Evolutionary conservation across 805 yeast species (phyloP).

Genomic region (Candida sonorensis): DNA sequence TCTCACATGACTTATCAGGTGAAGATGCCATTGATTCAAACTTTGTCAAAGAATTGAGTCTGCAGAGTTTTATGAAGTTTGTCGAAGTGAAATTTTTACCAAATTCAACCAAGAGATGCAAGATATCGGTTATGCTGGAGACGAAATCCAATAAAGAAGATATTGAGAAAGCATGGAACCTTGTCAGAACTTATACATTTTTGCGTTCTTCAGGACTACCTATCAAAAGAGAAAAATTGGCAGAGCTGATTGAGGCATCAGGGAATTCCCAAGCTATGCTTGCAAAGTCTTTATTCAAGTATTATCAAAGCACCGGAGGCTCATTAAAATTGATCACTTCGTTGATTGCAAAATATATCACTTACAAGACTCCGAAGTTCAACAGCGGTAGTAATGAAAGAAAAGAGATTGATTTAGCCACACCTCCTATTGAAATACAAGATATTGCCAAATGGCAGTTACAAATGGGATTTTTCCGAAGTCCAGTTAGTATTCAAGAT

Average conservation of each 20-base stretch:
- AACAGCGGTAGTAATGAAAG: too few relatives aligned
- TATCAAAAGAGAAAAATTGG: conserved; percentile 33
- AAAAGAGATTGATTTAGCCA: too few relatives aligned
- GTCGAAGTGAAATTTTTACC: conserved; percentile 30
- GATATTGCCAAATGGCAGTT: conserved; percentile 18
- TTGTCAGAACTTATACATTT: conserved; percentile 36
- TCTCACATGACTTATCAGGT: conserved; percentile 25
- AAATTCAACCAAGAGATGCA: conserved; percentile 30
- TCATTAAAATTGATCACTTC: conserved; percentile 18
- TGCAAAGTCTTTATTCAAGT: conserved; percentile 34
- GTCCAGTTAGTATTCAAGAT: conserved; percentile 1
- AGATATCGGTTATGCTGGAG: conserved; percentile 35
- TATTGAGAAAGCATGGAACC: conserved; percentile 27
- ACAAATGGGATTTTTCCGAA: conserved; percentile 10
- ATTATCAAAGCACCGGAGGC: conserved; percentile 35
- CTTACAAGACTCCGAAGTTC: too few relatives aligned
- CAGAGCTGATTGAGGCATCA: conserved; percentile 31
- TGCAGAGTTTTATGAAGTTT: conserved; percentile 30
- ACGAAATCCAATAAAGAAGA: conserved; percentile 33
- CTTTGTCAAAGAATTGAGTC: conserved; percentile 26
- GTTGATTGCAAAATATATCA: conserved; percentile 16
- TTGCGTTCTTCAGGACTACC: conserved; percentile 41
- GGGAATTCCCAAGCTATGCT: conserved; percentile 32
- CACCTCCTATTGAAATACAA: neutral
- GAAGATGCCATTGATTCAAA: conserved; percentile 29